Conservation (phyloP, 148 eudicot species). For the Dysphania ambrosioides region DNA sequence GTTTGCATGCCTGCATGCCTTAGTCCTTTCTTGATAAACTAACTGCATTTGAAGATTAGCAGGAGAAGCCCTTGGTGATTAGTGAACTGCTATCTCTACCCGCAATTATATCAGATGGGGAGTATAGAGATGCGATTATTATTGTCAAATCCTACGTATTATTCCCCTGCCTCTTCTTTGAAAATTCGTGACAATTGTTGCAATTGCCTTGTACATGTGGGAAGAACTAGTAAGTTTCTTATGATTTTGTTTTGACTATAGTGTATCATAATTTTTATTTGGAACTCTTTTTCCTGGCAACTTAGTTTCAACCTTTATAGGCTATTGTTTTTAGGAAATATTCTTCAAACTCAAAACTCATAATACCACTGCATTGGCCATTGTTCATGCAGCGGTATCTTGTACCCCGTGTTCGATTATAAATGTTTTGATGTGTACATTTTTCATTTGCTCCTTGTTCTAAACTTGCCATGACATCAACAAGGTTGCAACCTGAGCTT, state of each 20-base stretch:
- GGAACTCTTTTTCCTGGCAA: neutral
- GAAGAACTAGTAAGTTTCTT: constrained; percentile 4
- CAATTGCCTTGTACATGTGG: constrained; percentile 24
- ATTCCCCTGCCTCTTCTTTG: neutral
- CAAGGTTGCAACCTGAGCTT: neutral
- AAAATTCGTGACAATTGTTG: constrained; percentile 6
- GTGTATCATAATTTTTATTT: constrained; percentile 25
- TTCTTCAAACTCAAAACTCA: neutral
- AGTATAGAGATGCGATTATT: neutral
- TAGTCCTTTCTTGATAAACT: neutral
- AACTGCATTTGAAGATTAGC: constrained; percentile 11
- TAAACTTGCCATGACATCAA: neutral
- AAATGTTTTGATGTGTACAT: neutral
- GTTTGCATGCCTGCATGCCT: neutral
- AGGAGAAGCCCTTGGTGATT: constrained; percentile 12
- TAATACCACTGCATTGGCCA: neutral
- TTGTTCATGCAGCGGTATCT: neutral
- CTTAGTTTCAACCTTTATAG: neutral
- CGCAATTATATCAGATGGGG: constrained; percentile 4
- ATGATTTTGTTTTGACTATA: constrained; percentile 8
- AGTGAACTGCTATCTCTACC: neutral
- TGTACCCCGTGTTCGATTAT: neutral
- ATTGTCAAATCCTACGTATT: neutral
- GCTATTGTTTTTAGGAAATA: neutral
- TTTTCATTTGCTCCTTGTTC: neutral